These are phyloP conservation scores for Aspergillus sclerotialis DNA, from an alignment of 2,329 filamentous ascomycete species.

Conservation along the genomic window DNA sequence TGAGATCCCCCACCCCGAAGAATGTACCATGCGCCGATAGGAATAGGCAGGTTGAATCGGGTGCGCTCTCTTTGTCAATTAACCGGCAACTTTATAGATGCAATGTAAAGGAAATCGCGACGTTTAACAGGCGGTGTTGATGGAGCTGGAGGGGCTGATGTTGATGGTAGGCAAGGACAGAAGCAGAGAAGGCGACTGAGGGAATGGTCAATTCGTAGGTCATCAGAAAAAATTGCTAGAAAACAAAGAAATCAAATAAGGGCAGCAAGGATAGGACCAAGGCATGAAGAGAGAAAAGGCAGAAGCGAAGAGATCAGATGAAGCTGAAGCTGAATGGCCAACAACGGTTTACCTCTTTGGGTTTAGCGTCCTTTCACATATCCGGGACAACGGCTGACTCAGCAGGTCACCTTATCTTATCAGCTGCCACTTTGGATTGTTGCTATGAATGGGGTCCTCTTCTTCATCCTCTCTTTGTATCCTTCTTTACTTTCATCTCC, in stretches of 20 bases:
- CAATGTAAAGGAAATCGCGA: neutral
- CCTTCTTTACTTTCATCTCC: neutral
- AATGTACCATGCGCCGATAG: constrained; percentile 36
- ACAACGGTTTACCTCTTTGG: constrained; percentile 36
- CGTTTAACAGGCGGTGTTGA: neutral
- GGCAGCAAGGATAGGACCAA: neutral
- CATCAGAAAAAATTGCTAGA: neutral
- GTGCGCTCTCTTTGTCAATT: constrained; percentile 2
- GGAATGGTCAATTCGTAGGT: neutral
- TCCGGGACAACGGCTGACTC: constrained; percentile 33
- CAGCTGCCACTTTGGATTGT: constrained; percentile 3
- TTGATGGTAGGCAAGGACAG: constrained; percentile 1
- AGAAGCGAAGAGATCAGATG: constrained; percentile 1
- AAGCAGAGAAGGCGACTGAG: neutral
- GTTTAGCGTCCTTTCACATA: constrained; percentile 34
- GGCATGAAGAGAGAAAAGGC: neutral
- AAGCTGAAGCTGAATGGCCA: constrained; percentile 9
- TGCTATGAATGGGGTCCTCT: neutral
- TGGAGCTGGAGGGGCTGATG: neutral
- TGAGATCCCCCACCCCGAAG: constrained; percentile 36
- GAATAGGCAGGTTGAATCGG: constrained; percentile 7
- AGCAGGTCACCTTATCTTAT: constrained; percentile 19
- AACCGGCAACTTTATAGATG: neutral
- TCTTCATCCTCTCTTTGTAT: constrained; percentile 3
- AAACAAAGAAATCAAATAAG: neutral